Conservation (phyloP, 2,329 filamentous ascomycete genomes). For the Didymella glomerata region DNA sequence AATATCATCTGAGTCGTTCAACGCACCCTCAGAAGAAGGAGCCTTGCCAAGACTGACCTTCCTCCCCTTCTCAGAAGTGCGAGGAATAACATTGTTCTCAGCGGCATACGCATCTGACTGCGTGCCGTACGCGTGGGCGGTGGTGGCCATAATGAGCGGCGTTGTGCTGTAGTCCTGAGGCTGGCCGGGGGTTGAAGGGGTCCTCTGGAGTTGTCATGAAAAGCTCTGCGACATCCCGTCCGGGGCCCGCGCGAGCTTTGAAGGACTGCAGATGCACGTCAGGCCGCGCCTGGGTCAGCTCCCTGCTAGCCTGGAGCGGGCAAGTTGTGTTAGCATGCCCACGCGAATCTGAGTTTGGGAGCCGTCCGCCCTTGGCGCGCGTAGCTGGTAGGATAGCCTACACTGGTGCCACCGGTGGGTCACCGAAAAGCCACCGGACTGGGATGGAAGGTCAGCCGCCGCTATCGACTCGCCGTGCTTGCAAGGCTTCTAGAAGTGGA, state of each 20-base stretch:
- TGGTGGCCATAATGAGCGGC: constrained; percentile 32
- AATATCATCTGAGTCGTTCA: constrained; percentile 65
- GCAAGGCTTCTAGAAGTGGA: constrained; percentile 30
- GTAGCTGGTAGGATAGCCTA: constrained; percentile 20
- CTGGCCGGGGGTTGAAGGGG: constrained; percentile 21
- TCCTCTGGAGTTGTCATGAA: constrained; percentile 29
- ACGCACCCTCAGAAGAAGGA: constrained; percentile 36
- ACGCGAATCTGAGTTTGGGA: constrained; percentile 34
- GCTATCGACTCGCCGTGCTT: constrained; percentile 10
- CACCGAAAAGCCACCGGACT: constrained; percentile 30
- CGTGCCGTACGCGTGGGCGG: constrained; percentile 39
- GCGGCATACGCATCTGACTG: constrained; percentile 48
- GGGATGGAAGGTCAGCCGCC: constrained; percentile 18
- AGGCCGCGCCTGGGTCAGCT: constrained; percentile 34
- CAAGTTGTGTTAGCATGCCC: constrained; percentile 26
- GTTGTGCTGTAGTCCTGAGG: constrained; percentile 21
- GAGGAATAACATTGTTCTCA: constrained; percentile 39
- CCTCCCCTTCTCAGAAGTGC: constrained; percentile 36
- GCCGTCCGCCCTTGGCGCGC: constrained; percentile 31
- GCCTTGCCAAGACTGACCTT: constrained; percentile 38
- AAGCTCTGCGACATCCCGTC: constrained; percentile 25
- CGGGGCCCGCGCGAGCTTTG: constrained; percentile 38
- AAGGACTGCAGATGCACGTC: constrained; percentile 41
- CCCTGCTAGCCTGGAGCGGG: constrained; percentile 34
- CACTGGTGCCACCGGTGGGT: constrained; percentile 20